Base-by-base conservation (phyloP, 2,329 filamentous ascomycete genomes). In the Colletotrichum sp. region DNA sequence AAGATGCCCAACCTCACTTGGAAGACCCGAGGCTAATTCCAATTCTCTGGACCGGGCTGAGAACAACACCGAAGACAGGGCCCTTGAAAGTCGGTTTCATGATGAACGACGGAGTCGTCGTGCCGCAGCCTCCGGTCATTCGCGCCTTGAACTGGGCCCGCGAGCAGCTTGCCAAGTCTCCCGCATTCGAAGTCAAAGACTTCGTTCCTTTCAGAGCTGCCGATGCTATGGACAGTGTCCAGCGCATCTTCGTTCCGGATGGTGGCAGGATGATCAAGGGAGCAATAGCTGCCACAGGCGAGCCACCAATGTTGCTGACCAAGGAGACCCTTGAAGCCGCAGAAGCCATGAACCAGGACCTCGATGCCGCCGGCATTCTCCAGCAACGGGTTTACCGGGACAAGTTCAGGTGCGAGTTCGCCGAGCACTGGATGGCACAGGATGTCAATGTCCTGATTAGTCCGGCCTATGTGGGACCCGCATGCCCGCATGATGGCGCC, bases 171-270 rank as follows among this genome's bases (percentile, higher is more conserved):
- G 79, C 81, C 6, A 78, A 78, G 4, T 68, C 77, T 8, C 63
- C 78, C 2, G 69, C 65, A 0, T 10, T 75, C 1, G 79, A 84
- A 36, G 60, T 87, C 12, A 87, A 85, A 70, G 32, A 77, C 0
- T 88, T 87, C 74, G 79, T 71, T 3, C 82, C 84, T 0, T 82
- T 80, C n/a, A 80, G 81, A 4, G 79, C 80, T 1, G 78, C 78
- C 28, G 78, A 85, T 21, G 82, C 82, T 0, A 82, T 80, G 76
- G 39, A 55, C 1, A 82, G 78, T 78, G 85, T 88, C 77, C 77
- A 82, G 64, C 77, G 77, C 5, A 84, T 88, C 15, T 90, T 90
- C 82, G 90, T 86, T 80, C 88, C 88, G 0, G 87, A 89, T 30
- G 86, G 85, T 16, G 87, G 83, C 4, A 77, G 75, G 55, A 71